Evolutionary conservation across 1,139 yeast genomes (phyloP).

Genomic region (Blastobotrys illinoisensis): DNA sequence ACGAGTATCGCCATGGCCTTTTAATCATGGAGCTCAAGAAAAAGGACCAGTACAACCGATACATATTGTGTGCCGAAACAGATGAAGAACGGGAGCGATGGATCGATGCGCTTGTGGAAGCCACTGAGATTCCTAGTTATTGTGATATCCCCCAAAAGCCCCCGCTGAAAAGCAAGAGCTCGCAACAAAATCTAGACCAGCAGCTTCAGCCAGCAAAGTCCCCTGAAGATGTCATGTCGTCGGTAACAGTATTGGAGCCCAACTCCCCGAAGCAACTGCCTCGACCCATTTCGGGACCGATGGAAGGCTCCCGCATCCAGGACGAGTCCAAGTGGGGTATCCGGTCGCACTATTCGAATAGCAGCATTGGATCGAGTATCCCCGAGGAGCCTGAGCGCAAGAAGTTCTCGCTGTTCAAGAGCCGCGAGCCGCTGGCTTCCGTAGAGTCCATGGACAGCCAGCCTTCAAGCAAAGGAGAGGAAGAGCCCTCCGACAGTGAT

Average conservation of each 20-base stretch:
- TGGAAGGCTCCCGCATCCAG: conserved; percentile 9
- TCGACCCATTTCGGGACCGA: conserved; percentile 6
- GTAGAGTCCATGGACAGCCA: not conserved
- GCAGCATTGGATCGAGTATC: not conserved
- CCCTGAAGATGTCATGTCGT: conserved; percentile 6
- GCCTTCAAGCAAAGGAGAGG: not conserved
- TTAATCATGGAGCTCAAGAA: conserved; percentile 61
- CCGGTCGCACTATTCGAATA: not conserved
- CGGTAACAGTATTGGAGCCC: conserved; percentile 6
- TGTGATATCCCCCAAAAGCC: conserved; percentile 6
- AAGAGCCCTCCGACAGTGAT: not conserved
- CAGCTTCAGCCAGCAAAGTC: not conserved
- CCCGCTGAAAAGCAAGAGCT: not conserved
- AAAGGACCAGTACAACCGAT: conserved; percentile 49
- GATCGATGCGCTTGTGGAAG: conserved; percentile 57
- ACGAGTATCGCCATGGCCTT: conserved; percentile 72
- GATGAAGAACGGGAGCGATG: conserved; percentile 75
- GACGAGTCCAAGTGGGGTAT: conserved; percentile 10
- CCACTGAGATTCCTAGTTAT: conserved; percentile 21
- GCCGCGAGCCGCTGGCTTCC: not conserved
- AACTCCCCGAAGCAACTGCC: conserved; percentile 2
- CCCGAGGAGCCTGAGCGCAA: conserved; percentile 1
- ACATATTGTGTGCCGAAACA: conserved; percentile 77
- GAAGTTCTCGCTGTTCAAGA: conserved; percentile 5
- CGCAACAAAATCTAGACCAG: not conserved